A percentile compares a stretch with the other conserved stretches of the same genome.
Evolutionary conservation across 129 eudicot species (phyloP).

Genomic region (Dittrichia graveolens): DNA sequence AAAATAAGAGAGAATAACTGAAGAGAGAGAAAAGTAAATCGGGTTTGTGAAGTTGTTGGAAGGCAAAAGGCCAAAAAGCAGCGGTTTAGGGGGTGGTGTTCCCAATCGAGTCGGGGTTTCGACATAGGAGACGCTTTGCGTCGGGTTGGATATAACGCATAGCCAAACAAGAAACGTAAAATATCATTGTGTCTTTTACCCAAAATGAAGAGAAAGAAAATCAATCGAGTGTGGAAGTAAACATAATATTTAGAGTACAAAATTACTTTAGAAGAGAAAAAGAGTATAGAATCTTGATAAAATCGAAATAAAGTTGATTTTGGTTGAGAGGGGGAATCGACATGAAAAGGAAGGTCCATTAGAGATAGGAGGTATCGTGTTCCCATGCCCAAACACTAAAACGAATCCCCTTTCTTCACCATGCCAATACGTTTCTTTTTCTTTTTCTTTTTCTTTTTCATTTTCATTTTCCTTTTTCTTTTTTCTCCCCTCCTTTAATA

Average conservation of each 20-base stretch:
- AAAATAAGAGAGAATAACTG: no score
- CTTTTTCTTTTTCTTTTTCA: not conserved
- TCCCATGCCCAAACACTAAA: slow-evolving; percentile 30
- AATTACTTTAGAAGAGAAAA: not conserved
- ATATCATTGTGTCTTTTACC: not conserved
- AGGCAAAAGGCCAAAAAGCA: no score
- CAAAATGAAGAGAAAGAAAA: not conserved
- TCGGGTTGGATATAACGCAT: no score
- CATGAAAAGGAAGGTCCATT: slow-evolving; percentile 25
- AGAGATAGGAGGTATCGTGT: slow-evolving; percentile 21
- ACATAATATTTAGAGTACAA: not conserved
- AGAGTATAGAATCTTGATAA: slow-evolving; percentile 2
- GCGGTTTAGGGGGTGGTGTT: no score
- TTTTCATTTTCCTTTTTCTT: not conserved
- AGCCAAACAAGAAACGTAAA: no score
- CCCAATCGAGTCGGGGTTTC: no score
- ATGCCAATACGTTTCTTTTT: slow-evolving; percentile 35
- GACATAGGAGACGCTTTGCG: no score
- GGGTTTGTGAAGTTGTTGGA: no score
- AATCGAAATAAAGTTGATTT: slow-evolving; percentile 17
- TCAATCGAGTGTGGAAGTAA: not conserved
- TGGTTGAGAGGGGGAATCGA: not conserved
- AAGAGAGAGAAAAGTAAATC: no score
- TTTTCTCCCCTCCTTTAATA: no score
- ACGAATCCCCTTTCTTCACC: slow-evolving; percentile 34